These are phyloP conservation scores for Pseudoturritis turrita DNA, from an alignment of 345 rosid species.

Conservation along the genomic window DNA sequence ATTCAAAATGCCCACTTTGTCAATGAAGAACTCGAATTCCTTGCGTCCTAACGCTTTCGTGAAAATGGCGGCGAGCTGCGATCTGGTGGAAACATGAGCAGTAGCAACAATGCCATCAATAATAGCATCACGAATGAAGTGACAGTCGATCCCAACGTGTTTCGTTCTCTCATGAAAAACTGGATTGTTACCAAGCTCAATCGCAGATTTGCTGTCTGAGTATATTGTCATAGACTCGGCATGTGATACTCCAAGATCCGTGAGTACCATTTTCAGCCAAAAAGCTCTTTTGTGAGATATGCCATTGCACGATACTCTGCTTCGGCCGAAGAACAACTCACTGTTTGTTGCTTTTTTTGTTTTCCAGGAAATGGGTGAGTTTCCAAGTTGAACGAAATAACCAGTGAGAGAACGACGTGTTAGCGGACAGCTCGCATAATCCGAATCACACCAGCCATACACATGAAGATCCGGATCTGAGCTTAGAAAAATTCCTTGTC, in stretches of 20 bases:
- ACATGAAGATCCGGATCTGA: background rate
- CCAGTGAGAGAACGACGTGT: too few relatives aligned
- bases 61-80: too few relatives aligned
- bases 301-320: background rate
- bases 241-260: background rate
- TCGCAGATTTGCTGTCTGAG: background rate
- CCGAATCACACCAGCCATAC: background rate
- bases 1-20: background rate
- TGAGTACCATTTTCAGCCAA: background rate
- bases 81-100: too few relatives aligned
- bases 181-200: background rate
- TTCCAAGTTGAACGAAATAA: background rate
- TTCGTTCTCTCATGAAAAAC: background rate
- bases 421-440: background rate
- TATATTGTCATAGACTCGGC: fast-evolving
- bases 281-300: background rate
- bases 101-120: background rate
- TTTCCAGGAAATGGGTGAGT: too few relatives aligned
- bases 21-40: background rate
- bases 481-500: background rate
- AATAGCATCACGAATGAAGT: background rate
- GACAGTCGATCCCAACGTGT: background rate
- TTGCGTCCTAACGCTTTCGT: too few relatives aligned
- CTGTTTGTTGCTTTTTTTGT: too few relatives aligned
- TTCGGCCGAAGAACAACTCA: background rate